Evolutionary conservation across 495 filamentous ascomycete species (phyloP), one percentile per base, ranked within the genome.

Genomic region (Lasiosphaeris hirsuta): DNA sequence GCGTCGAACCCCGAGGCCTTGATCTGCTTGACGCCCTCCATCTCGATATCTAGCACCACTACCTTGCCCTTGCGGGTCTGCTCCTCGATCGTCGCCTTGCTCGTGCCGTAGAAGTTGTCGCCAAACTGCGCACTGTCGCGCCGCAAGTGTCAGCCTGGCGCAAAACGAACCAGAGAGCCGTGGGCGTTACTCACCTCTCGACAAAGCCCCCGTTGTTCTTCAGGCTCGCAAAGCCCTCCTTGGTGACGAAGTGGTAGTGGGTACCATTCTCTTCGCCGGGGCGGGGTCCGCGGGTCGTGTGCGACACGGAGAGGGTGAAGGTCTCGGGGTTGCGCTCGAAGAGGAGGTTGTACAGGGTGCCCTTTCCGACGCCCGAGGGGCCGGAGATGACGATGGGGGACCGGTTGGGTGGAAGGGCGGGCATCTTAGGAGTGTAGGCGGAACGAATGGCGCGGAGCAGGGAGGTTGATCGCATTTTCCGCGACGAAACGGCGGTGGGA

Each of bases 11-110:
- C 77, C 48, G 86, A 85, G 11, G 81, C 81, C 68, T 90, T 90
- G 57, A 98, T 90, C 76, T 97, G 94, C 75, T 97, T 97, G 45
- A 97, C 92, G 33, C 93, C 94, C 87, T 96, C 92, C 86, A 96
- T 93, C 79, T 97, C 94, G 69, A 97, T 98, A 72, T 98, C 88
- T 58, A 91, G 72, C 30, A 90, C 81, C 53, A 86, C 87, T 4
- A 82, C 78, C 64, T 77, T 76, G 18, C 87, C 87, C 70, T 86
- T 81, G 58, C 81, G 81, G 6, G 81, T 80, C 59, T 94, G 84
- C 56, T 90, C 81, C 72, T 85, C 81, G 57, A 97, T 86, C 4
- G 89, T 89, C 61, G 80, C 75, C 49, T 88, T 81, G 60, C 83
- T 87, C 7, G 92, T 97, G 17, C 93, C 93, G 72, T 96, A 97